Percentiles rank a stretch among this genome's conserved stretches.
phyloP scores from a whole-genome alignment of 2,329 filamentous ascomycete species.

The Coniochaeta ligniaria region DNA sequence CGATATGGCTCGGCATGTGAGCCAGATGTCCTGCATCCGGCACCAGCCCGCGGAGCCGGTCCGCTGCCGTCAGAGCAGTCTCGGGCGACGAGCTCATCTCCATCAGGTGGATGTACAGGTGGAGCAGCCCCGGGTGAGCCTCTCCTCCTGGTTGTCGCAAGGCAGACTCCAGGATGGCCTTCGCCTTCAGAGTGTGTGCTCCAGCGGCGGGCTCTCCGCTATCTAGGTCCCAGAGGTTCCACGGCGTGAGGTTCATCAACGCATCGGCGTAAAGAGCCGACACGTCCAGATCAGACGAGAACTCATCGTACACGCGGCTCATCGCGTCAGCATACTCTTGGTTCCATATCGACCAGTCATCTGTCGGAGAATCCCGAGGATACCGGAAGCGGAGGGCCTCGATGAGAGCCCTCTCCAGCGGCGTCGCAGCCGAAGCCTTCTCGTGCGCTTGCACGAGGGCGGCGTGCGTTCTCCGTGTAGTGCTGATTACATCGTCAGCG shows the following conservation, averaged over 20 bases:
- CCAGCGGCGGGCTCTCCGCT: constrained; percentile 36
- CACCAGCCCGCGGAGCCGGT: constrained; percentile 14
- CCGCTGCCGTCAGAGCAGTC: constrained; percentile 11
- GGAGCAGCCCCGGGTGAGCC: constrained; percentile 58
- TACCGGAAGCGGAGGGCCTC: constrained; percentile 56
- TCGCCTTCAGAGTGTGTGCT: constrained; percentile 51
- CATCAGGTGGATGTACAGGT: constrained; percentile 46
- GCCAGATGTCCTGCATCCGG: constrained; percentile 56
- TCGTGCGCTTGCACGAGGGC: constrained; percentile 20
- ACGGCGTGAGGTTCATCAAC: constrained; percentile 40
- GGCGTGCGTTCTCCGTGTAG: constrained; percentile 29
- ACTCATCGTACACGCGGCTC: constrained; percentile 24
- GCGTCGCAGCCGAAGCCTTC: constrained; percentile 23
- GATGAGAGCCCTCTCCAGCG: constrained; percentile 56
- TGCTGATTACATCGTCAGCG: constrained; percentile 44
- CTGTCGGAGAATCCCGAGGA: constrained; percentile 34
- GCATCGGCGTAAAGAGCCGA: constrained; percentile 53
- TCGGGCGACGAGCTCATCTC: constrained; percentile 18
- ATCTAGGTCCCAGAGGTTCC: constrained; percentile 34
- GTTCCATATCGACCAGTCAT: constrained; percentile 49
- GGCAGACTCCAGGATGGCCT: constrained; percentile 49
- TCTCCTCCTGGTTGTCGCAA: constrained; percentile 34
- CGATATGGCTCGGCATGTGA: constrained; percentile 72
- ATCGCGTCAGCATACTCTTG: constrained; percentile 51
- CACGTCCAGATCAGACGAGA: constrained; percentile 48